Conservation (phyloP, 108 stramenopile species). For the Skeletonema marinoi region DNA sequence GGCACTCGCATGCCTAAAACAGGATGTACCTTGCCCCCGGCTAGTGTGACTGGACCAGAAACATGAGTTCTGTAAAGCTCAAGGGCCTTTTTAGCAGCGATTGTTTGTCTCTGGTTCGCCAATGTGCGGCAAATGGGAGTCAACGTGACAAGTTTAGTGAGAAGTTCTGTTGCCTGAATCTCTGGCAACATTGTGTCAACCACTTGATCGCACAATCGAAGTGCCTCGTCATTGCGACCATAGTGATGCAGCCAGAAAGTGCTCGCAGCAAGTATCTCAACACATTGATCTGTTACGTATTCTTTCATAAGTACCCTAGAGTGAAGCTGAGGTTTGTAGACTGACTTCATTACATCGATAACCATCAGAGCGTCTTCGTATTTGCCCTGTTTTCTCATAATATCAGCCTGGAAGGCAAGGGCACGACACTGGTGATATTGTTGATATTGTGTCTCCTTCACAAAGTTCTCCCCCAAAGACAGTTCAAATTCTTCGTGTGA, state of each 20-base stretch:
- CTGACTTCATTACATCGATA: background rate
- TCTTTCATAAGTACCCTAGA: background rate
- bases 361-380: background rate
- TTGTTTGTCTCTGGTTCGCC: background rate
- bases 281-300: background rate
- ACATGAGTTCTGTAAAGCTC: background rate
- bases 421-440: background rate
- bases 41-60: background rate
- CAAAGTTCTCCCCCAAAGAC: background rate
- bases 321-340: slow-evolving; percentile 1
- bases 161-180: background rate
- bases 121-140: background rate
- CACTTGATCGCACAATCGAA: background rate
- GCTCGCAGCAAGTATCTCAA: background rate
- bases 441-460: background rate
- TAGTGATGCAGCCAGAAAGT: background rate
- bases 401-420: background rate
- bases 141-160: background rate
- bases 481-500: background rate
- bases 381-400: background rate
- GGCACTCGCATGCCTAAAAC: background rate
- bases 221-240: slow-evolving; percentile 1
- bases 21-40: background rate
- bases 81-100: background rate
- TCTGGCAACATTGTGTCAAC: background rate